Base-by-base conservation (phyloP, 192 early-diverging fungal species). In the Haplosporangium gracile region DNA sequence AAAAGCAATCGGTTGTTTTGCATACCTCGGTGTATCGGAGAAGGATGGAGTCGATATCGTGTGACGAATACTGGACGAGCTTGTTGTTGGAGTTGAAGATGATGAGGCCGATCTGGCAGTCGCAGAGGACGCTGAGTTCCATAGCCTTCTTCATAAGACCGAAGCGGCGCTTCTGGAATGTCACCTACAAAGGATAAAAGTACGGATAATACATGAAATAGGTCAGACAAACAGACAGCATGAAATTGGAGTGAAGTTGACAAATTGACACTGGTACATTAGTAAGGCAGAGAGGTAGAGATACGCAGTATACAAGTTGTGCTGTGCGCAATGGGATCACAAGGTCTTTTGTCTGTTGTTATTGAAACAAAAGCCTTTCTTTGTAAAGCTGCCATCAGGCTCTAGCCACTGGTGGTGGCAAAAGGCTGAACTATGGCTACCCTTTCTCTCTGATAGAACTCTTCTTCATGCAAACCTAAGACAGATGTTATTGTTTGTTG, bases 141-240 rank as follows among this genome's bases (percentile, higher is more conserved):
- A 97, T 97, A 0, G 98, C 97, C 89, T 99, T 99, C 88, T 99
- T 99, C 93, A 98, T 96, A 76, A 99, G 90, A 18, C 98, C 98
- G 40, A 93, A 94, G 88, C 98, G 98, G 78, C 98, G 92, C 90
- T 99, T 99, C 68, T 96, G 90, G 89, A 99, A 98, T 5, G 98
- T 99, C 60, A 95, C 95, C 96, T 96, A 77, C 42, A 49, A 79
- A 36, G 26, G 45, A 45, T 42, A 81, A 63, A 68, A 55, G 71
- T 65, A 57, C 29, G 72, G 42, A 51, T 8, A 2, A 29, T 40
- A 9, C 22, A 36, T 5, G 69, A 7, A 39, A 55, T 53, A 0
- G 51, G 4, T 55, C 51, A 45, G 43, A 45, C 10, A 45, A 45
- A 45, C 43, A 15, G 43, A 45, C 43, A 45, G 1, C 43, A 15